Evolutionary conservation across 495 filamentous ascomycete genomes (phyloP).

Genomic region (Xylaria grammica): DNA sequence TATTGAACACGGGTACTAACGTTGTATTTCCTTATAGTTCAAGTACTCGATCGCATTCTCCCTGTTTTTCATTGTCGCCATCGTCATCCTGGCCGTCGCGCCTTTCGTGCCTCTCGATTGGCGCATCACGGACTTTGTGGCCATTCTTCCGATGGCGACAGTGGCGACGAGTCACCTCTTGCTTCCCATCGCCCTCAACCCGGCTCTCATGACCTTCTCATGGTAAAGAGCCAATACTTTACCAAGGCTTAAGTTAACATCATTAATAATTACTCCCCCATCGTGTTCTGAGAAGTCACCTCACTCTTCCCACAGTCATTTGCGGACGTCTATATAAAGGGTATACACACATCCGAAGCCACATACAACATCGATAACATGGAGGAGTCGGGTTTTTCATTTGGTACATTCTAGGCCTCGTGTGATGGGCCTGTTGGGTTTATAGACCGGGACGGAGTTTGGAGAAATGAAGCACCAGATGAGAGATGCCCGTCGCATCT

Average conservation of each 20-base stretch:
- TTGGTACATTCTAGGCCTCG: not conserved
- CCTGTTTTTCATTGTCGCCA: slow-evolving; percentile 62
- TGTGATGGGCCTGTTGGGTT: not conserved
- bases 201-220: slow-evolving; percentile 81
- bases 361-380: slow-evolving; percentile 8
- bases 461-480: not conserved
- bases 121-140: slow-evolving; percentile 78
- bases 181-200: slow-evolving; percentile 75
- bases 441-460: slow-evolving; percentile 17
- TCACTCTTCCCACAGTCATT: not conserved
- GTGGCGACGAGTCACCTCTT: slow-evolving; percentile 71
- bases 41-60: slow-evolving; percentile 77
- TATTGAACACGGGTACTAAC: not conserved
- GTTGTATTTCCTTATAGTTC: slow-evolving; percentile 49
- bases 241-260: not conserved
- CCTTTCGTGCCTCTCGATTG: slow-evolving; percentile 69
- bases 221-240: slow-evolving; percentile 53
- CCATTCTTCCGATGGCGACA: slow-evolving; percentile 79
- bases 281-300: not conserved
- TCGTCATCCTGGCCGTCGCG: slow-evolving; percentile 69
- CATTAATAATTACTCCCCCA: slow-evolving; percentile 2
- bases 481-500: not conserved
- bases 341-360: not conserved
- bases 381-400: slow-evolving; percentile 1
- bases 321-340: slow-evolving; percentile 2